A percentile compares a stretch with the other conserved stretches of the same genome.
phyloP scores from a whole-genome alignment of 2,329 filamentous ascomycete genomes.

The Aureobasidium pullulans region DNA sequence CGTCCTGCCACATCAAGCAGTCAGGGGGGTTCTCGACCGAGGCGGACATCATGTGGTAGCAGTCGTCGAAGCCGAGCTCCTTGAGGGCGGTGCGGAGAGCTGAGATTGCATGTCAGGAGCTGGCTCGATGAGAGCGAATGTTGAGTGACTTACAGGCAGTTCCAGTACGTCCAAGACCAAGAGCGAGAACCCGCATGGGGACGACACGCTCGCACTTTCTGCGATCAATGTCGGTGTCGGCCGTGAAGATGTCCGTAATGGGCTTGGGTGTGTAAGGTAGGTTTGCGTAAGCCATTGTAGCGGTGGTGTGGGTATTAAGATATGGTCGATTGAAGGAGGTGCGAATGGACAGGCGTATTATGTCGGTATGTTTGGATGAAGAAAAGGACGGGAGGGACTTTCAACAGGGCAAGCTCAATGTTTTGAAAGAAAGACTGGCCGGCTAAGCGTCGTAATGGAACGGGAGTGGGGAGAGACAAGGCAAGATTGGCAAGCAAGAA shows the following conservation, averaged over 20 bases:
- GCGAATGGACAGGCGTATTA: background rate
- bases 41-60: constrained; percentile 67
- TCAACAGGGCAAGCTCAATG: background rate
- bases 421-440: constrained; percentile 1
- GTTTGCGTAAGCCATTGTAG: constrained; percentile 31
- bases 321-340: background rate
- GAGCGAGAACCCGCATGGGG: constrained; percentile 64
- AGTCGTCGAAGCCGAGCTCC: constrained; percentile 59
- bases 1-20: constrained; percentile 63
- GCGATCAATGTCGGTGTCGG: constrained; percentile 61
- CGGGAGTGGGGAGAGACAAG: background rate
- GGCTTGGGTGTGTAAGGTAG: constrained; percentile 39
- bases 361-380: background rate
- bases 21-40: constrained; percentile 62
- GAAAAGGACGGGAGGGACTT: background rate
- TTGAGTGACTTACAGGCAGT: constrained; percentile 51
- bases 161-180: constrained; percentile 63
- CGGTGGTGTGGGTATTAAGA: background rate
- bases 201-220: constrained; percentile 58
- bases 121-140: background rate
- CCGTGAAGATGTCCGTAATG: constrained; percentile 54
- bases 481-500: constrained; percentile 7
- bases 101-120: constrained; percentile 22
- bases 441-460: constrained; percentile 6
- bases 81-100: constrained; percentile 59